Conservation (phyloP, 2,329 filamentous ascomycete species). For the Penicillium capsulatum region DNA sequence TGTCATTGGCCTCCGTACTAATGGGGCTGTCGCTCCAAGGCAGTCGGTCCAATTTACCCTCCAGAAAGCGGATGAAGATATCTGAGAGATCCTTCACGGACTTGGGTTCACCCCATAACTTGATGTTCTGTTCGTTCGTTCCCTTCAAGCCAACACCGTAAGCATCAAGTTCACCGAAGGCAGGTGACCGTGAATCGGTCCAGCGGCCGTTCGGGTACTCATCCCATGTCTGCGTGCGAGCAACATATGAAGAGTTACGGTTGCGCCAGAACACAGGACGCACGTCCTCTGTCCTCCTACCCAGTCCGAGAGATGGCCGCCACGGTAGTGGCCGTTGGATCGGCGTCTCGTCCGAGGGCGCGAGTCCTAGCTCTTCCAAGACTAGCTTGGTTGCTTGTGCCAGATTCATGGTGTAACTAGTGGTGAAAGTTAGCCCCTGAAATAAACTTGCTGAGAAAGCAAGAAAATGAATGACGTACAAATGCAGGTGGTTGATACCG, state of each 20-base stretch:
- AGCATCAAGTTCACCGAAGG: slow-evolving; percentile 89
- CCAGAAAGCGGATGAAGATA: slow-evolving; percentile 80
- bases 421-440: slow-evolving; percentile 27
- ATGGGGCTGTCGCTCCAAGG: slow-evolving; percentile 94
- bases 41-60: slow-evolving; percentile 72
- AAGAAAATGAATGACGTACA: slow-evolving; percentile 47
- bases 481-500: slow-evolving; percentile 86
- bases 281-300: slow-evolving; percentile 87
- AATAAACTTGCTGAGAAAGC: slow-evolving; percentile 1
- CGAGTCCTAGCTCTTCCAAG: slow-evolving; percentile 79
- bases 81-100: slow-evolving; percentile 74
- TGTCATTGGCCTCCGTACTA: slow-evolving; percentile 72
- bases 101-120: slow-evolving; percentile 85
- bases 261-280: slow-evolving; percentile 99
- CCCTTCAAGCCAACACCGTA: slow-evolving; percentile 93
- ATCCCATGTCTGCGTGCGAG: slow-evolving; percentile 96
- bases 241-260: slow-evolving; percentile 89
- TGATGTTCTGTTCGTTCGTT: slow-evolving; percentile 91
- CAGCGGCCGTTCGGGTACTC: slow-evolving; percentile 98
- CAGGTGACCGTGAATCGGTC: slow-evolving; percentile 94
- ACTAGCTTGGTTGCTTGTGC: slow-evolving; percentile 92
- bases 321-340: slow-evolving; percentile 89
- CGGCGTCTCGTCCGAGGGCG: slow-evolving; percentile 72
- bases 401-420: slow-evolving; percentile 90
- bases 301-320: slow-evolving; percentile 88